Evolutionary conservation across 192 early-diverging fungal species (phyloP).

Genomic region (Allomyces javanicus): DNA sequence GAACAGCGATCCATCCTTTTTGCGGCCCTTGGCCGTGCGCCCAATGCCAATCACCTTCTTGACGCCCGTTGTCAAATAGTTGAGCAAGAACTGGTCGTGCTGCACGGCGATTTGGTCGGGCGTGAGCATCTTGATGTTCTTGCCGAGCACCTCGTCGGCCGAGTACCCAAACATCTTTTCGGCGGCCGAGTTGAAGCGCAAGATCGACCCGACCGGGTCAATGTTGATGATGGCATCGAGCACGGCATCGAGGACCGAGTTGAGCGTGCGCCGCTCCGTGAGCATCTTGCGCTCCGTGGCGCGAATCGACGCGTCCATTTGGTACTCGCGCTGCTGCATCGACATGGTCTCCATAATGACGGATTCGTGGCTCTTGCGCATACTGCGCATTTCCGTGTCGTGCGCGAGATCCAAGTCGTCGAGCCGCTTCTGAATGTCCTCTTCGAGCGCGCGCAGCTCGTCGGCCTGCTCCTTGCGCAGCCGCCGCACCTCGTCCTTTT

Average conservation of each 20-base stretch:
- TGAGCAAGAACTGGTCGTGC: slow-evolving; percentile 5
- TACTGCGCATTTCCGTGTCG: not conserved
- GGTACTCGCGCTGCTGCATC: slow-evolving; percentile 16
- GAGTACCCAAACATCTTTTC: slow-evolving; percentile 13
- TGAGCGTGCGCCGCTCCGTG: slow-evolving; percentile 14
- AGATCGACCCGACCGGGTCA: slow-evolving; percentile 7
- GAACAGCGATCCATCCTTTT: slow-evolving; percentile 2
- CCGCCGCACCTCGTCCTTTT: not conserved
- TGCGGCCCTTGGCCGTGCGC: not conserved
- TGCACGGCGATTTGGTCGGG: slow-evolving; percentile 7
- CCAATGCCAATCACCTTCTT: slow-evolving; percentile 7
- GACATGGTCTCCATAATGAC: slow-evolving; percentile 6
- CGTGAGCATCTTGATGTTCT: slow-evolving; percentile 15
- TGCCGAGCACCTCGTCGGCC: slow-evolving; percentile 11
- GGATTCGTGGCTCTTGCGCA: slow-evolving; percentile 1
- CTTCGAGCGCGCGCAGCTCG: not conserved
- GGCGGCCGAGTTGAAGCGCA: slow-evolving; percentile 14
- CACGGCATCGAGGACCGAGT: slow-evolving; percentile 14
- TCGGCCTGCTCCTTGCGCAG: not conserved
- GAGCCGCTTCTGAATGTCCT: not conserved
- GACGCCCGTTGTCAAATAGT: slow-evolving; percentile 5
- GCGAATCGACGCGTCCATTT: slow-evolving; percentile 17
- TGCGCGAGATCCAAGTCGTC: not conserved
- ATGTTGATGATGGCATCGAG: slow-evolving; percentile 21
- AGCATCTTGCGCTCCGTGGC: slow-evolving; percentile 17